Percentiles rank a stretch among this genome's conserved stretches.
phyloP scores from a whole-genome alignment of 768 basidiomycete species.

The Cyclocybe aegerita region DNA sequence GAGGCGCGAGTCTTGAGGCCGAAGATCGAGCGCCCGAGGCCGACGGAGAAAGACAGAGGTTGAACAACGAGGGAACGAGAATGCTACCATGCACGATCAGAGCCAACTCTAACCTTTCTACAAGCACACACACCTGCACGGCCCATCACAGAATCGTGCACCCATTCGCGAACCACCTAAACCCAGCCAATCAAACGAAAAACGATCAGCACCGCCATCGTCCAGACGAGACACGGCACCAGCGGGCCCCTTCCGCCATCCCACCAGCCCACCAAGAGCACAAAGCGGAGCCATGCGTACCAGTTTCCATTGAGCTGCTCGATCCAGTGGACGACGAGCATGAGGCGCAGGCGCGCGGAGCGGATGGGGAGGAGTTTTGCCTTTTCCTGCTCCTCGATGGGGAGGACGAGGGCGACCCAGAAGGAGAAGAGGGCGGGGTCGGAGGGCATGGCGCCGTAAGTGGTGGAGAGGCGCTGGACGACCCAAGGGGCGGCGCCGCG shows the following conservation, averaged over 20 bases:
- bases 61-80: not conserved
- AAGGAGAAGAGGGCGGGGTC: slow-evolving; percentile 77
- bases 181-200: slow-evolving; percentile 29
- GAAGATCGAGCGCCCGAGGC: not conserved
- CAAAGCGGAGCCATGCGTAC: slow-evolving; percentile 34
- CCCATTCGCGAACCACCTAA: slow-evolving; percentile 77
- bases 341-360: slow-evolving; percentile 72
- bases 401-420: slow-evolving; percentile 89
- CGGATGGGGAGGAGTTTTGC: slow-evolving; percentile 82
- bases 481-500: slow-evolving; percentile 90
- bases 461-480: slow-evolving; percentile 78
- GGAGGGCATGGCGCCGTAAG: slow-evolving; percentile 74
- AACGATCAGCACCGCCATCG: slow-evolving; percentile 27
- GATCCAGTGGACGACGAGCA: slow-evolving; percentile 93
- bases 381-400: slow-evolving; percentile 90
- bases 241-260: slow-evolving; percentile 11
- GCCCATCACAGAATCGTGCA: slow-evolving; percentile 48
- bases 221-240: slow-evolving; percentile 19
- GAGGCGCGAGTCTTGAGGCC: not conserved
- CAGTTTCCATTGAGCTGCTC: slow-evolving; percentile 61
- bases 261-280: slow-evolving; percentile 18
- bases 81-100: not conserved
- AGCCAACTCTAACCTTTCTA: too few relatives aligned
- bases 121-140: too few relatives aligned
- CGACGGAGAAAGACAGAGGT: not conserved